Conservation (phyloP, 129 eudicot species). For the Centella asiatica region DNA sequence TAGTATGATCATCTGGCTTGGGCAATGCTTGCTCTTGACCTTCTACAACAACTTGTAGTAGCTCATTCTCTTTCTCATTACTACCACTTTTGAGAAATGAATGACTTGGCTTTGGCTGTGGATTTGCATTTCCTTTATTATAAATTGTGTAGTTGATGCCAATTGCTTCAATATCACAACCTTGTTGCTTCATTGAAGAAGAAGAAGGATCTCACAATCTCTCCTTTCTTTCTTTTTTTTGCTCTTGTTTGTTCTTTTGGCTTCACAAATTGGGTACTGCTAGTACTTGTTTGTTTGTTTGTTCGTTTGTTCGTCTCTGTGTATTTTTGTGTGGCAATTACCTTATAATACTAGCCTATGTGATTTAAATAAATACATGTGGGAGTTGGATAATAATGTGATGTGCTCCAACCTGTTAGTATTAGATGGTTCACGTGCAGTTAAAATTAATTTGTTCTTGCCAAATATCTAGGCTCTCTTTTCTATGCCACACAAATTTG, state of each 20-base stretch:
- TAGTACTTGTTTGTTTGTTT: constrained; percentile 3
- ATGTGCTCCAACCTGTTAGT: background rate
- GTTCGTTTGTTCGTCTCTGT: background rate
- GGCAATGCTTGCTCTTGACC: constrained; percentile 14
- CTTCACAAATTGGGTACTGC: background rate
- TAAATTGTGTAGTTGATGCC: constrained; percentile 78
- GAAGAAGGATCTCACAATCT: constrained; percentile 13
- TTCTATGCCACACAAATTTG: constrained; percentile 6
- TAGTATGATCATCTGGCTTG: background rate
- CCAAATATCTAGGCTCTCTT: constrained; percentile 2
- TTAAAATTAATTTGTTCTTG: background rate
- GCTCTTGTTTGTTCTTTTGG: background rate
- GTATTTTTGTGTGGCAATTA: background rate
- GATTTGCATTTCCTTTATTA: constrained; percentile 25
- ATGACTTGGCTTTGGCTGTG: constrained; percentile 18
- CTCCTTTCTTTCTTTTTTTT: constrained; percentile 8
- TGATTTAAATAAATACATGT: background rate
- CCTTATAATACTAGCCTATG: background rate
- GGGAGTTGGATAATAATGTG: constrained; percentile 1
- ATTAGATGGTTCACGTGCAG: constrained; percentile 6
- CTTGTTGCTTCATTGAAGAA: constrained; percentile 72
- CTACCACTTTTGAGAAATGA: constrained; percentile 22
- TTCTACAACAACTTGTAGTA: background rate
- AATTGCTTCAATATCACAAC: constrained; percentile 88
- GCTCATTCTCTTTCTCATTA: constrained; percentile 13